Evolutionary conservation across 306 rosid species (phyloP).

Genomic region (Castanea mollissima): DNA sequence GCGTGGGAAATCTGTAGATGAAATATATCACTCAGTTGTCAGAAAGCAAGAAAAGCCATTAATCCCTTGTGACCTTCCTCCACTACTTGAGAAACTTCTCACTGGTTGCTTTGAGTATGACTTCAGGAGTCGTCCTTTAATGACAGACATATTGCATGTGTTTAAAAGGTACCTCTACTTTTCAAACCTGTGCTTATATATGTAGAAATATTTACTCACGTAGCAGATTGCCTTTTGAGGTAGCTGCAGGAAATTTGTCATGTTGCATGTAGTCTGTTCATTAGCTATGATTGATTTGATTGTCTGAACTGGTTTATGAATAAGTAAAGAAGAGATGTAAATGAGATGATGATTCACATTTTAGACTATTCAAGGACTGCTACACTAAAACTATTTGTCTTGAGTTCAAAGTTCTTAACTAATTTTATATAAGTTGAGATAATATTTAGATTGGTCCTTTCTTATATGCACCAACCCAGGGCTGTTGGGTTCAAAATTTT

Average conservation of each 20-base stretch:
- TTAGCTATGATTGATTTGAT: neutral
- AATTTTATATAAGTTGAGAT: too few species aligned
- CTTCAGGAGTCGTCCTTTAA: constrained; percentile 78
- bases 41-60: constrained; percentile 72
- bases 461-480: too few species aligned
- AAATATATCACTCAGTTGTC: constrained; percentile 56
- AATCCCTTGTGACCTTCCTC: constrained; percentile 84
- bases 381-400: neutral
- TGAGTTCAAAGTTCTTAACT: neutral
- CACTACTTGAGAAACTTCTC: constrained; percentile 66
- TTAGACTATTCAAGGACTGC: neutral
- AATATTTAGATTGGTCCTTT: neutral
- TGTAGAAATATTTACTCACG: neutral
- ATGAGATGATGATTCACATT: neutral
- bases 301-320: neutral
- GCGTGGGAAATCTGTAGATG: constrained; percentile 67
- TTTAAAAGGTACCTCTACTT: constrained; percentile 53
- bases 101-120: constrained; percentile 90
- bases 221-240: neutral
- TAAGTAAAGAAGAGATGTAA: neutral
- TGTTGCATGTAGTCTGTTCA: neutral
- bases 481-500: neutral
- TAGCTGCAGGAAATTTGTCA: constrained; percentile 9
- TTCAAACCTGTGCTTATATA: neutral
- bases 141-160: constrained; percentile 59